phyloP scores from a whole-genome alignment of 495 filamentous ascomycete genomes.

The Penicillium subrubescens region DNA sequence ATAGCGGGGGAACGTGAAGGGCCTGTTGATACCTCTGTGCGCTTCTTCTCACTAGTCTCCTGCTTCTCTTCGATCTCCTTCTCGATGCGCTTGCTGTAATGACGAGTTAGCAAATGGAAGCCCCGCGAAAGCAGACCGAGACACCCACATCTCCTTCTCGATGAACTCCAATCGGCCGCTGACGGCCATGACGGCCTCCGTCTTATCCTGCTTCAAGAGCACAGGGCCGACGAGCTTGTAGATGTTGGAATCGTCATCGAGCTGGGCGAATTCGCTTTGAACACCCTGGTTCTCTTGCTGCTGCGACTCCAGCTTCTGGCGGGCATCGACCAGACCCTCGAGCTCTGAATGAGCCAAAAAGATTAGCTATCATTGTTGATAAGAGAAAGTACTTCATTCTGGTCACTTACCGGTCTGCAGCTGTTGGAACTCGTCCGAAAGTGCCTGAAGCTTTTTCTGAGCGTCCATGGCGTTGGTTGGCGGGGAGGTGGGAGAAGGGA shows the following conservation, averaged over 20 bases:
- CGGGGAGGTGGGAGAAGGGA: slow-evolving; percentile 27
- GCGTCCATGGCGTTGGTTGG: slow-evolving; percentile 49
- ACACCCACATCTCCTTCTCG: slow-evolving; percentile 82
- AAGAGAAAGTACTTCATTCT: not conserved
- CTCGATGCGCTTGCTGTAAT: slow-evolving; percentile 76
- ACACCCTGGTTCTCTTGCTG: slow-evolving; percentile 89
- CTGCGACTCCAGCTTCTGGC: slow-evolving; percentile 92
- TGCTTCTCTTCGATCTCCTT: slow-evolving; percentile 76
- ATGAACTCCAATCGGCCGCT: slow-evolving; percentile 91
- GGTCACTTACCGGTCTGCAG: slow-evolving; percentile 70
- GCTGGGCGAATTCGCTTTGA: slow-evolving; percentile 82
- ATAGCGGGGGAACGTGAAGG: not conserved
- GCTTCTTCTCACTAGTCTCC: slow-evolving; percentile 80
- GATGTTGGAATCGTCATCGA: slow-evolving; percentile 81
- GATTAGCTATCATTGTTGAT: slow-evolving; percentile 9
- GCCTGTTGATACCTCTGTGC: slow-evolving; percentile 56
- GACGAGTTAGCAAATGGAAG: slow-evolving; percentile 12
- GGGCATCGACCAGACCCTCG: slow-evolving; percentile 70
- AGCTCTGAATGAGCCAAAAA: slow-evolving; percentile 60
- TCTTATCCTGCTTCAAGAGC: slow-evolving; percentile 88
- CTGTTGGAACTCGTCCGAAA: slow-evolving; percentile 85
- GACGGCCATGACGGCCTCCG: slow-evolving; percentile 85
- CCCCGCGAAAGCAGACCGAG: not conserved
- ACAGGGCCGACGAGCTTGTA: slow-evolving; percentile 95
- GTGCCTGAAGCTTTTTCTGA: slow-evolving; percentile 71